phyloP scores from a whole-genome alignment of 495 filamentous ascomycete species.

The Aspergillus incahuasiensis region DNA sequence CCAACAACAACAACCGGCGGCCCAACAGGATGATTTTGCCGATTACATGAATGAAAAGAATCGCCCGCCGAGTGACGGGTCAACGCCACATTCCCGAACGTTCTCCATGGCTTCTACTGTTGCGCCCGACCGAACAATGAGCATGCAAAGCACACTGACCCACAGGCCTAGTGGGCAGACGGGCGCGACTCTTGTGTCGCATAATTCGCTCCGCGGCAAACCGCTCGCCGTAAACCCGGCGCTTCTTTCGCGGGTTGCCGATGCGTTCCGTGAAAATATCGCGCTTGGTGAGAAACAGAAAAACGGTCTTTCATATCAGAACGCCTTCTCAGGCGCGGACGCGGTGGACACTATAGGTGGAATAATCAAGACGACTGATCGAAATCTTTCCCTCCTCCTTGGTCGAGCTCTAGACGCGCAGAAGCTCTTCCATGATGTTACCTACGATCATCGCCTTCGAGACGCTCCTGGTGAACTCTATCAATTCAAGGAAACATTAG shows the following conservation, averaged over 20 bases:
- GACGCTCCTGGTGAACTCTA: conserved; percentile 91
- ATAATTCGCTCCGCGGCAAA: conserved; percentile 45
- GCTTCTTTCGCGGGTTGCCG: conserved; percentile 81
- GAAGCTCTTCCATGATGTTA: conserved; percentile 99
- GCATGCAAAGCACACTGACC: conserved; percentile 38
- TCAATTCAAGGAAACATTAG: conserved; percentile 89
- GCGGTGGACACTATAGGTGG: conserved; percentile 91
- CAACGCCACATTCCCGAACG: conserved; percentile 44
- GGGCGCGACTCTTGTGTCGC: conserved; percentile 44
- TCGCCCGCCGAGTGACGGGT: conserved; percentile 43
- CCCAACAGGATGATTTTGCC: conserved; percentile 20
- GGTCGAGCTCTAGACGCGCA: conserved; percentile 94
- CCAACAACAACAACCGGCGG: conserved; percentile 9
- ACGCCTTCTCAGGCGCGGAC: conserved; percentile 89
- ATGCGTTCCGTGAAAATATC: conserved; percentile 84
- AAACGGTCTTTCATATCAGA: conserved; percentile 96
- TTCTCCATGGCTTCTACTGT: conserved; percentile 92
- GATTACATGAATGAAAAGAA: conserved; percentile 24
- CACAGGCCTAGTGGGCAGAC: conserved; percentile 28
- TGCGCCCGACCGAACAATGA: conserved; percentile 48
- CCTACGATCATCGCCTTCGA: conserved; percentile 91
- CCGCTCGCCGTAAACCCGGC: conserved; percentile 90
- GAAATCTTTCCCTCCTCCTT: conserved; percentile 90
- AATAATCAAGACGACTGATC: conserved; percentile 94
- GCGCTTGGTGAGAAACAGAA: conserved; percentile 81